These are phyloP conservation scores for Exophiala sideris DNA, from an alignment of 2,329 filamentous ascomycete species.

Conservation along the genomic window DNA sequence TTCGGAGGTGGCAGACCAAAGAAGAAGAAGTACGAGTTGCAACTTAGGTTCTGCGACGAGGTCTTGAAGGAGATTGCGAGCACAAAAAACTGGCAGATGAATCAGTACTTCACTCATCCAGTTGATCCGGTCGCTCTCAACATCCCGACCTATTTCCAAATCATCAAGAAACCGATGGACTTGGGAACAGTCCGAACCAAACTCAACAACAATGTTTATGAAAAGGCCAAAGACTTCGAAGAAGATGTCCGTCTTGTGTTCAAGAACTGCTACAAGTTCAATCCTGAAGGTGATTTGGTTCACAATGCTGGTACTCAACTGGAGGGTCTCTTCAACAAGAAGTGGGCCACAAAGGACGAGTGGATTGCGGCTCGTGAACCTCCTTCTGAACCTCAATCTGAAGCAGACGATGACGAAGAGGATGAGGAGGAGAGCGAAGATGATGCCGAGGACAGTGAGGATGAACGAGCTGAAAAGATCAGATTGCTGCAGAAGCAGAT, in stretches of 20 bases:
- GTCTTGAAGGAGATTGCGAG: constrained; percentile 76
- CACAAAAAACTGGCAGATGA: constrained; percentile 64
- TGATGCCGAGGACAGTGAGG: constrained; percentile 55
- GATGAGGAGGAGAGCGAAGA: constrained; percentile 70
- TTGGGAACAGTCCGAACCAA: constrained; percentile 76
- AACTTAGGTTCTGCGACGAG: constrained; percentile 85
- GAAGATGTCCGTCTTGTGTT: constrained; percentile 79
- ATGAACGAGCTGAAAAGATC: constrained; percentile 61
- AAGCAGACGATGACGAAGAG: constrained; percentile 64
- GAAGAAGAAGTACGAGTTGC: constrained; percentile 82
- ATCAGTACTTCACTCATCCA: constrained; percentile 72
- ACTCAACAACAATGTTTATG: constrained; percentile 73
- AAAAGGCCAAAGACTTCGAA: constrained; percentile 79
- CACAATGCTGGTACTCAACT: constrained; percentile 68
- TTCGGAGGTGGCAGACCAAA: constrained; percentile 80
- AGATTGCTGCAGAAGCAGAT: constrained; percentile 67
- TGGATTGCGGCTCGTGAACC: constrained; percentile 76
- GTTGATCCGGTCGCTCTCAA: constrained; percentile 93
- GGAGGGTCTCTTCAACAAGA: constrained; percentile 68
- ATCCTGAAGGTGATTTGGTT: constrained; percentile 72
- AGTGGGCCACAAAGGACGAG: constrained; percentile 74
- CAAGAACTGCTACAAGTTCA: constrained; percentile 89
- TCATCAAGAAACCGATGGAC: constrained; percentile 98
- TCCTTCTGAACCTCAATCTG: constrained; percentile 61
- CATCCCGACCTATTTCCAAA: constrained; percentile 86